Evolutionary conservation across 495 filamentous ascomycete species (phyloP).

Genomic region (Xanthoparmelia taractica): DNA sequence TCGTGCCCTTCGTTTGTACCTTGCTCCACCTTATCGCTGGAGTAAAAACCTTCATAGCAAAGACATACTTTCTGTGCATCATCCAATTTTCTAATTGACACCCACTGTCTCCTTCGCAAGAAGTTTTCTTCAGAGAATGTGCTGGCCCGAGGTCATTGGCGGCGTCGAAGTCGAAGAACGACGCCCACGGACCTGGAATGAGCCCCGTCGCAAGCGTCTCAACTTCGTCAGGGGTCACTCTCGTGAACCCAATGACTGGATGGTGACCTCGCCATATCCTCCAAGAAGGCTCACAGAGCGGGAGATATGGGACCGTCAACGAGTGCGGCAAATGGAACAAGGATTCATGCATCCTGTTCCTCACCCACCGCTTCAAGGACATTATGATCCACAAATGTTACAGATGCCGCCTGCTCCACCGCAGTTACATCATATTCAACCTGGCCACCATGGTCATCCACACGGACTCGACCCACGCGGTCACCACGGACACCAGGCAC

Average conservation of each 20-base stretch:
- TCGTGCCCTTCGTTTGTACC: background rate
- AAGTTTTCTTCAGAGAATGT: background rate
- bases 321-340: slow-evolving; percentile 4
- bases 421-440: background rate
- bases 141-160: slow-evolving; percentile 3
- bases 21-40: background rate
- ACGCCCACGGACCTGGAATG: slow-evolving; percentile 20
- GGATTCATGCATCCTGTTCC: background rate
- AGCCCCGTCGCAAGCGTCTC: slow-evolving; percentile 24
- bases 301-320: background rate
- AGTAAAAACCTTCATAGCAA: background rate
- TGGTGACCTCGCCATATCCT: background rate
- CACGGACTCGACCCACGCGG: background rate
- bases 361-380: background rate
- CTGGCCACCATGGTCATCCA: background rate
- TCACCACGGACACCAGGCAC: slow-evolving; percentile 2
- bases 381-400: background rate
- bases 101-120: background rate
- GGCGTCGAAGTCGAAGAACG: slow-evolving; percentile 24
- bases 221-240: slow-evolving; percentile 11
- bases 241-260: background rate
- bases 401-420: background rate
- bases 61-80: background rate
- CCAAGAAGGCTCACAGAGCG: background rate
- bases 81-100: background rate